These are phyloP conservation scores for Blastobotrys americana DNA, from an alignment of 805 yeast species.

Conservation along the genomic window DNA sequence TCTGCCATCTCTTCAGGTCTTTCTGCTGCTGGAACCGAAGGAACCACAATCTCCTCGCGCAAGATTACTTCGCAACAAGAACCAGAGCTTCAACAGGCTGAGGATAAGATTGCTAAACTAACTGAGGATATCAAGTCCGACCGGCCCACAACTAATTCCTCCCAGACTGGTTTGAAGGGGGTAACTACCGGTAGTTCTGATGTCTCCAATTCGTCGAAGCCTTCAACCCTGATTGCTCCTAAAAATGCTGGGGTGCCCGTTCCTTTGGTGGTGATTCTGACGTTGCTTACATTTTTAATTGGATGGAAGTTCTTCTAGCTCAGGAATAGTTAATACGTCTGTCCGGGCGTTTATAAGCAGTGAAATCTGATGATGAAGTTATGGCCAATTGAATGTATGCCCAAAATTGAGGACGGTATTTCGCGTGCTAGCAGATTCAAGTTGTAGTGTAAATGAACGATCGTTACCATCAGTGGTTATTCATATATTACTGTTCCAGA, in stretches of 20 bases:
- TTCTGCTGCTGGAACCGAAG: background rate
- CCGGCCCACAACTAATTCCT: background rate
- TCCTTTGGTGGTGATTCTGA: constrained; percentile 48
- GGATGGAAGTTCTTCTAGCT: constrained; percentile 66
- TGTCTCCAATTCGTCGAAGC: background rate
- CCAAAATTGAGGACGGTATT: background rate
- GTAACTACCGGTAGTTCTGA: background rate
- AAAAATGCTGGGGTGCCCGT: constrained; percentile 49
- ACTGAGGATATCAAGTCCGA: constrained; percentile 15
- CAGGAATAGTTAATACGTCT: constrained; percentile 2
- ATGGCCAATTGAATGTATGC: background rate
- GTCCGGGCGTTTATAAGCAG: background rate
- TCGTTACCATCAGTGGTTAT: too few species aligned
- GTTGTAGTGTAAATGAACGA: too few species aligned
- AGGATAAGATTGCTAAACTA: constrained; percentile 13
- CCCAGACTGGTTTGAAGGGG: background rate
- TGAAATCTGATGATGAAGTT: background rate
- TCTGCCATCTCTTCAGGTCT: background rate
- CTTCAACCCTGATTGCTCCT: constrained; percentile 37
- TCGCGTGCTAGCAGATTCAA: too few species aligned
- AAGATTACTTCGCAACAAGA: background rate
- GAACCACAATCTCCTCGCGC: background rate
- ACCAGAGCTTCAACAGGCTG: constrained; percentile 10
- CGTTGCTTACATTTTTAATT: constrained; percentile 46
- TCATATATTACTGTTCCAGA: too few species aligned